Evolutionary conservation across 495 filamentous ascomycete genomes (phyloP), one percentile per base, ranked within the genome.

Genomic region (Penicillium maclennaniae): DNA sequence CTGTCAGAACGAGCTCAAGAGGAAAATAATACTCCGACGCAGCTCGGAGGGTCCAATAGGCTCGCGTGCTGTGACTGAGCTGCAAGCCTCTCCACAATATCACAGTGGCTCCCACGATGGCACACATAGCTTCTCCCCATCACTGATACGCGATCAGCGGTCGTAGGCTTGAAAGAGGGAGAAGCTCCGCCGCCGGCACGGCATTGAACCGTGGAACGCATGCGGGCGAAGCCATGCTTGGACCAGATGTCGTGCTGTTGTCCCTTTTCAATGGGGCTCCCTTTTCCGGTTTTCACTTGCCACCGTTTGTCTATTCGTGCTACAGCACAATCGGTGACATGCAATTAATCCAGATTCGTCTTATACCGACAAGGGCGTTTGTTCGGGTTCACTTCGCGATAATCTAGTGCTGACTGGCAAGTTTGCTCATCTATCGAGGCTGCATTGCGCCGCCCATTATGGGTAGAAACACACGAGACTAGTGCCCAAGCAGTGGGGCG

Each of bases 61-160:
- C 49, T 27, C 27, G 17, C 21, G 40, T 20, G 27, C 36, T 17
- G 38, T 27, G 10, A 46, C 14, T 6, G 9, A n/a, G 49, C 55
- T 66, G 60, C 63, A 66, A 63, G 63, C 57, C 60, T 41, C 49
- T 63, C 60, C 47, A 55, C 55, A 60, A 47, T 51, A 40, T 40
- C 38, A 40, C 38, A 34, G 31, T 34, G 10, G 10, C 27, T 34
- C 23, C 23, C 31, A 34, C 10, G 31, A 31, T 31, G 7, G 31
- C 31, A 34, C 31, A 34, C 31, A 31, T 10, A 14, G 31, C 31
- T 34, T 34, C 31, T n/a, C 31, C 27, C 20, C 39, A 7, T 45
- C 46, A 41, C 38, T 10, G 27, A 48, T 2, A 23, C 23, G 44
- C 47, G 62, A 65, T 63, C 62, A 50, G 56, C 60, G 53, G 48